Evolutionary conservation across 192 early-diverging fungal species (phyloP).

Genomic region (Coemansia asiatica): DNA sequence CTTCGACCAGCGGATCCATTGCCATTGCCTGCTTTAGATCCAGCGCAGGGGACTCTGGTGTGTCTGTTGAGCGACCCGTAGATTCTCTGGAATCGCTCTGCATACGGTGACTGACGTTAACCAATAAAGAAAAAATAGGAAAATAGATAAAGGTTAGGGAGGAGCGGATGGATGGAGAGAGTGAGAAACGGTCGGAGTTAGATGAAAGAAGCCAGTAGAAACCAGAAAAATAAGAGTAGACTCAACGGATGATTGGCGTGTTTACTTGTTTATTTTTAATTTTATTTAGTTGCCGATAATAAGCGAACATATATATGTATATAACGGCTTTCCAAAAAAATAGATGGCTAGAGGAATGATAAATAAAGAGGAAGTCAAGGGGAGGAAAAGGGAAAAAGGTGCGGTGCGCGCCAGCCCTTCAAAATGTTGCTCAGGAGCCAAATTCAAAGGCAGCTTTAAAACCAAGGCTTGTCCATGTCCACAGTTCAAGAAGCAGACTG

Average conservation of each 20-base stretch:
- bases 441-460: background rate
- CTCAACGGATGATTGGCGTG: no score
- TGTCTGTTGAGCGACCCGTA: background rate
- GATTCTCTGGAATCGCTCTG: background rate
- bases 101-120: background rate
- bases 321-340: background rate
- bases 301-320: background rate
- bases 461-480: background rate
- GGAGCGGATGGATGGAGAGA: no score
- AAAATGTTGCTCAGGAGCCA: background rate
- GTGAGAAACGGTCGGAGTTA: no score
- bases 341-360: background rate
- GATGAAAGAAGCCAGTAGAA: background rate
- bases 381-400: background rate
- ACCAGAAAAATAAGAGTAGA: no score
- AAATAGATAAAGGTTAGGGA: no score
- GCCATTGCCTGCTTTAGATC: slow-evolving; percentile 29
- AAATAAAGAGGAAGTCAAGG: background rate
- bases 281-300: no score
- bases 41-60: background rate
- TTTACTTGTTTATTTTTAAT: no score
- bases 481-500: slow-evolving; percentile 8
- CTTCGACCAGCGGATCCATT: slow-evolving; percentile 21
- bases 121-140: background rate
- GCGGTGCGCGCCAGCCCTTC: background rate